Evolutionary conservation across 2,329 filamentous ascomycete genomes (phyloP), one percentile per base, ranked within the genome.

Genomic region (Aureobasidium sp.): DNA sequence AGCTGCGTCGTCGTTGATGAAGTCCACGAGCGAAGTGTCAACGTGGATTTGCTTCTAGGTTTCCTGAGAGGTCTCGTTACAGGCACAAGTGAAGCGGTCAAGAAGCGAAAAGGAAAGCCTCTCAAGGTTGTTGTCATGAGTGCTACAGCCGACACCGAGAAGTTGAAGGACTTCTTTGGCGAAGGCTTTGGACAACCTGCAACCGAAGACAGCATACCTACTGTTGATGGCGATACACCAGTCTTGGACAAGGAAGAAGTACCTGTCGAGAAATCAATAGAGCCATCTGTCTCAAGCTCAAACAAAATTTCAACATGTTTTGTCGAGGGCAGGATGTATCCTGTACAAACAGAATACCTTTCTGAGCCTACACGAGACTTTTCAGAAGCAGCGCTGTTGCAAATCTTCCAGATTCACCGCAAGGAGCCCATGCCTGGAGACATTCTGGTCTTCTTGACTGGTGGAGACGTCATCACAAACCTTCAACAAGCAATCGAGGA

Each of bases 111-210:
- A 4, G 85, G 86, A 8, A 88, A 88, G 31, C 86, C 88, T 1
- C 76, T 99, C 60, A 97, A 96, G 72, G 85, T 97, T 3, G 83
- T 96, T 35, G 84, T 97, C 69, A 99, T 99, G 94, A 96, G 92
- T 79, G 94, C 94, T 53, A 99, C 94, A 7, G 90, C 91, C 38
- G 90, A 97, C 71, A 85, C 96, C 61, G 86, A 93, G 62, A 84
- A 82, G 60, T 84, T 97, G 33, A 80, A 84, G 45, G 77, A 78
- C 0, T 97, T 96, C 71, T 96, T 97, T 65, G 74, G 75, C n/a
- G 62, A 69, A 7, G 64, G 67, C 2, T 54, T 51, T 33, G 42
- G 21, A 42, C 45, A 55, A 46, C 3, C 33, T 47, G n/a, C n/a
- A 27, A 15, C 5, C 38, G 19, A 57, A 29, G 51, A 19, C 35